A percentile compares a stretch with the other conserved stretches of the same genome.
Evolutionary conservation across 192 early-diverging fungal genomes (phyloP).

Genomic region (Entrophospora sp.): DNA sequence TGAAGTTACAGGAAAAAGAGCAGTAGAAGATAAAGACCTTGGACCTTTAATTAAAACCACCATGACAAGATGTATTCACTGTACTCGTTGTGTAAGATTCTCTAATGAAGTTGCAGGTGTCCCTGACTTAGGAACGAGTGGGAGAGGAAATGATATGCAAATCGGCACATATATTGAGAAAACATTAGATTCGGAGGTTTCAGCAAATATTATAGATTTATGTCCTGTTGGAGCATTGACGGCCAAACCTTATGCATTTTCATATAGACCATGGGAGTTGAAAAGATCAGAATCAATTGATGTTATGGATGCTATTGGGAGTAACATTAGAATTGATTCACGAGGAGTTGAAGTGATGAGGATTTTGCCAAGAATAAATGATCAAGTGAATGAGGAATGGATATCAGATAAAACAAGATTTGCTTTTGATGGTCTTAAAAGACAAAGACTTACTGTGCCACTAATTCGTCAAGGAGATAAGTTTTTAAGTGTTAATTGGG

Average conservation of each 20-base stretch:
- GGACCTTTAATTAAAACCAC: slow-evolving; percentile 93
- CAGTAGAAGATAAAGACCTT: slow-evolving; percentile 94
- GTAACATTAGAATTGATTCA: slow-evolving; percentile 92
- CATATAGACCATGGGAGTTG: slow-evolving; percentile 93
- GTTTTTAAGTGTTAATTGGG: slow-evolving; percentile 81
- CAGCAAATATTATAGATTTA: slow-evolving; percentile 94
- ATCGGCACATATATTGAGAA: slow-evolving; percentile 93
- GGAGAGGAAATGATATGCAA: slow-evolving; percentile 96
- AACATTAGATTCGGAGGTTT: slow-evolving; percentile 86
- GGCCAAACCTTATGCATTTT: slow-evolving; percentile 93
- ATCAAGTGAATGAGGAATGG: slow-evolving; percentile 99
- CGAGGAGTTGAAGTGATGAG: slow-evolving; percentile 96
- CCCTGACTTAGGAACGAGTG: slow-evolving; percentile 88
- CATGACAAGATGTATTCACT: slow-evolving; percentile 99
- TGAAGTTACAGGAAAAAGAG: slow-evolving; percentile 82
- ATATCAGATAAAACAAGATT: slow-evolving; percentile 97
- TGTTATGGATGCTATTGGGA: slow-evolving; percentile 89
- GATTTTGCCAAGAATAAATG: slow-evolving; percentile 89
- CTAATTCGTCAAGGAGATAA: slow-evolving; percentile 75
- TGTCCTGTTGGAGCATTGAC: slow-evolving; percentile 98
- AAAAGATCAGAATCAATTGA: slow-evolving; percentile 94
- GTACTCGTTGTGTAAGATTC: slow-evolving; percentile 97
- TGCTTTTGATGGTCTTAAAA: slow-evolving; percentile 90
- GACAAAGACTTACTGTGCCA: slow-evolving; percentile 89
- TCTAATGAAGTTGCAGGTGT: slow-evolving; percentile 97